Base-by-base conservation (phyloP, 2,329 filamentous ascomycete species). In the Fusarium pininemorale region DNA sequence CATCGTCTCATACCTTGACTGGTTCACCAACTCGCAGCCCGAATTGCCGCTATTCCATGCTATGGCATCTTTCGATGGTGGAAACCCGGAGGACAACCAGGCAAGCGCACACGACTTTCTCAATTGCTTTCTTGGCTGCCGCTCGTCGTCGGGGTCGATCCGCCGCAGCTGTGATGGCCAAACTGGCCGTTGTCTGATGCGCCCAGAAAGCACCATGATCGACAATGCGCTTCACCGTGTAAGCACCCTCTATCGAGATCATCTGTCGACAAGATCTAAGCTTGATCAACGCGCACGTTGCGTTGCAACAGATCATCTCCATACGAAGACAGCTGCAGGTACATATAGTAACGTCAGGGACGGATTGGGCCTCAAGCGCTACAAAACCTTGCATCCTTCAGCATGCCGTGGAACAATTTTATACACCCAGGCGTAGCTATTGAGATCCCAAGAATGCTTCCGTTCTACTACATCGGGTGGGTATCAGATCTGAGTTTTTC, bases 181-280 rank as follows among this genome's bases (percentile, higher is more conserved):
- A 14, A 4, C 5, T 2, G 9, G 13, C 0, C 18, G 1, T 20
- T 2, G 4, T 11, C 24, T 11, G 11, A 18, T 55, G 24, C 24
- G 15, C 24, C 6, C 20, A n/a, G 14, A 18, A 7, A 16, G 18
- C 7, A 9, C 11, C 15, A 39, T 30, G 35, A 55, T 41, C 15
- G 35, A 41, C 20, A 30, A 18, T 11, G 20, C 15, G 11, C 35
- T 18, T 13, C 4, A 7, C 6, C 2, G 1, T n/a, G 16, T 9
- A n/a, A 14, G 20, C 5, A 26, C 7, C 24, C 20, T 48, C 30
- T n/a, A n/a, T 16, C 15, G 6, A 26, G 18, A 48, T 47, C 7
- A 14, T n/a, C 6, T 32, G 1, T 18, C 14, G 6, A 6, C 20
- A 9, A 13, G n/a, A 18, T 45, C 14, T 47, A 63, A 63, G 41